These are phyloP conservation scores for Blastobotrys indianensis DNA, from an alignment of 1,139 yeast species.

Conservation along the genomic window DNA sequence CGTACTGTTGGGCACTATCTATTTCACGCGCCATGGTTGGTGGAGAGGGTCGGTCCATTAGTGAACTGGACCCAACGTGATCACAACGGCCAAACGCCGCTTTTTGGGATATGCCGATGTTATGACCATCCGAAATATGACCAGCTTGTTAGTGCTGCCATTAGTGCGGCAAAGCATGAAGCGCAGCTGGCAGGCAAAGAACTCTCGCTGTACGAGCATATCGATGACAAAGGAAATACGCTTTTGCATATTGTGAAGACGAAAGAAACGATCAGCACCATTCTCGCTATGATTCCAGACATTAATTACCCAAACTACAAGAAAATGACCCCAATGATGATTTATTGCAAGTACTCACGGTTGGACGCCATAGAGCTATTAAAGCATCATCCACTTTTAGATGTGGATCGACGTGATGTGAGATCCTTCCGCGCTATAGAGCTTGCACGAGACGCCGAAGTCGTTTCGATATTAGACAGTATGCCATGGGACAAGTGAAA, in stretches of 20 bases:
- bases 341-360: slow-evolving; percentile 65
- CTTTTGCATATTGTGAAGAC: slow-evolving; percentile 61
- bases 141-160: slow-evolving; percentile 43
- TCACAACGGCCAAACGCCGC: slow-evolving; percentile 66
- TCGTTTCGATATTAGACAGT: slow-evolving; percentile 44
- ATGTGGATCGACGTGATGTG: slow-evolving; percentile 26
- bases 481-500: slow-evolving; percentile 26
- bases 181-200: slow-evolving; percentile 23
- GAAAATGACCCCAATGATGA: slow-evolving; percentile 63
- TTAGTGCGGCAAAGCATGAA: slow-evolving; percentile 40
- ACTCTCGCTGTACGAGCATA: slow-evolving; percentile 44
- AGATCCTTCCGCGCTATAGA: slow-evolving; percentile 44
- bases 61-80: slow-evolving; percentile 74
- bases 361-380: slow-evolving; percentile 47
- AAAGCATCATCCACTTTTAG: slow-evolving; percentile 25
- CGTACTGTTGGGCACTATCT: slow-evolving; percentile 72
- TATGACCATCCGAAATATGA: slow-evolving; percentile 71
- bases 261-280: slow-evolving; percentile 36
- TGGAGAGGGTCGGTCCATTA: slow-evolving; percentile 49
- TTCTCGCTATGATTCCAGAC: slow-evolving; percentile 42
- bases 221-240: slow-evolving; percentile 69
- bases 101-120: slow-evolving; percentile 68
- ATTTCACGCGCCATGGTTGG: slow-evolving; percentile 51
- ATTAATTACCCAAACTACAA: slow-evolving; percentile 59
- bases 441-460: slow-evolving; percentile 42